Evolutionary conservation across 345 rosid species (phyloP).

Genomic region (Microcos paniculata): DNA sequence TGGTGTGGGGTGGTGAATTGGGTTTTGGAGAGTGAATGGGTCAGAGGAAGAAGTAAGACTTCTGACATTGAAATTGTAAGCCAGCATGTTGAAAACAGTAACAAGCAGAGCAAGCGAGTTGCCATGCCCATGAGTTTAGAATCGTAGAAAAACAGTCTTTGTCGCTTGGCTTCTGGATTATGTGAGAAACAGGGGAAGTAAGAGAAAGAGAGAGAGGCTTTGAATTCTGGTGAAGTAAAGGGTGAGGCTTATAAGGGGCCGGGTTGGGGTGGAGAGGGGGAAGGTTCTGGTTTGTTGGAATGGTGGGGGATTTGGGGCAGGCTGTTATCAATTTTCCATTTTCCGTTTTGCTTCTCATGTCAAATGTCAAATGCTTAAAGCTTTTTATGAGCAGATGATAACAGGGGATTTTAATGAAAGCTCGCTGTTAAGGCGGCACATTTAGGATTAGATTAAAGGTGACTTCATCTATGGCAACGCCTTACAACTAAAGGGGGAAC

Average conservation of each 20-base stretch:
- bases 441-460: not conserved
- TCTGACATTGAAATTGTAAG: constrained; percentile 30
- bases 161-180: not conserved
- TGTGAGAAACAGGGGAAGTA: not conserved
- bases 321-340: not conserved
- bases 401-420: not conserved
- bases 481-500: not conserved
- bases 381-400: not conserved
- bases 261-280: constrained; percentile 13
- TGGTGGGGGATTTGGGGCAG: constrained; percentile 4
- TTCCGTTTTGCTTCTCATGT: not conserved
- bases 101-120: constrained; percentile 22
- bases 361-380: not conserved
- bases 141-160: not conserved
- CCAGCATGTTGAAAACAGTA: constrained; percentile 27
- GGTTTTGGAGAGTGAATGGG: constrained; percentile 65
- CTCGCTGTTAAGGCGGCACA: not conserved
- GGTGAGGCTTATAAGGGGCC: constrained; percentile 15
- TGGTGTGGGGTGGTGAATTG: constrained; percentile 60
- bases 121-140: constrained; percentile 51
- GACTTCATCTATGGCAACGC: not conserved
- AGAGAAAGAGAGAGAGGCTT: not conserved
- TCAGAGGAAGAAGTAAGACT: constrained; percentile 47
- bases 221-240: not conserved
- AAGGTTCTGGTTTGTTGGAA: constrained; percentile 9